Base-by-base conservation (phyloP, 163 green algal species). In the Scenedesmus sp. region DNA sequence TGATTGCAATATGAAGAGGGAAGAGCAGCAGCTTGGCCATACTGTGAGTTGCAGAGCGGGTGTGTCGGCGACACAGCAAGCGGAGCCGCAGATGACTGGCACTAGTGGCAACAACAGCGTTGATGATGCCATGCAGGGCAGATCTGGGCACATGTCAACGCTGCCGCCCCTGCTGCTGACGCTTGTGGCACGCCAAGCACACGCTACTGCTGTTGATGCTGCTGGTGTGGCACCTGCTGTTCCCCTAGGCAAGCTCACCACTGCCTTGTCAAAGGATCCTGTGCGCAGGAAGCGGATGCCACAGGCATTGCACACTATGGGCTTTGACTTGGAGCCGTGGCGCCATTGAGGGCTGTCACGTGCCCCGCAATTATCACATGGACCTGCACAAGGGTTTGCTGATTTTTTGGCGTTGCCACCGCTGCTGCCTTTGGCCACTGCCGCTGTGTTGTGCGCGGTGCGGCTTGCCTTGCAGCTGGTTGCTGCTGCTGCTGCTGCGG, bases 271-370 rank as follows among this genome's bases (percentile, higher is more conserved):
- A 2, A 93, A 85, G 46, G 40, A 88, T 37, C 88, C 82, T 33
- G 91, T 93, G 42, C 91, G 79, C 87, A 91, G 82, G 88, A 92
- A 95, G 59, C 93, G 91, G n/a, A 93, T 95, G 61, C 93, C 93
- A 88, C 93, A 95, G 18, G 93, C 93, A 65, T 95, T 95, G 92
- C 93, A 95, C 40, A 95, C 89, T 22, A 88, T 89, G 46, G 93
- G 93, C 61, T 95, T 95, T 37, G 70, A 76, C 80, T 92, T 83
- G 20, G 92, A 92, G 26, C 93, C 93, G 85, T 93, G 88, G 35
- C 93, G 86, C 93, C 93, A 95, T 68, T 94, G 93, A 7, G 94
- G 94, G 44, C 59, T 93, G 35, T 79, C 40, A 1, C n/a, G 61
- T 37, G 81, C 81, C 30, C 81, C 88, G 65, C 93, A 95, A 81